These are phyloP conservation scores for Eucalyptus marginata DNA, from an alignment of 345 rosid species.

Conservation along the genomic window DNA sequence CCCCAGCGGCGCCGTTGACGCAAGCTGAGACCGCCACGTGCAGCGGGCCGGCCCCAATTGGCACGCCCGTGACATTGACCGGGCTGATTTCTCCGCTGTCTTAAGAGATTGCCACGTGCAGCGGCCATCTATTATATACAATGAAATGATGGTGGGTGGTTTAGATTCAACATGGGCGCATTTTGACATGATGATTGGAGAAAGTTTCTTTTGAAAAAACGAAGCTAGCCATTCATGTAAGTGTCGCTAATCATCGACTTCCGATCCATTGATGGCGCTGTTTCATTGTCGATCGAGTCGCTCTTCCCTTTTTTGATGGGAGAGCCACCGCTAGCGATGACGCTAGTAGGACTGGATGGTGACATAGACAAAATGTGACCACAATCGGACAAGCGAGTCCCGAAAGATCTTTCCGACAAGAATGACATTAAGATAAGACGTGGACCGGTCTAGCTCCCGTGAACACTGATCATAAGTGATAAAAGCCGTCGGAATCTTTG, in stretches of 20 bases:
- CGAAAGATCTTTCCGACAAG: neutral
- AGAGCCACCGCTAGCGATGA: neutral
- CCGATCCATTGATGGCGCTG: fast-evolving
- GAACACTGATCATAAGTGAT: neutral
- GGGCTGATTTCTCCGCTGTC: neutral
- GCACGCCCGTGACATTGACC: neutral
- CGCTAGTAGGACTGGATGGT: fast-evolving
- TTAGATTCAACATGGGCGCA: neutral
- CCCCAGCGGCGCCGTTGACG: neutral
- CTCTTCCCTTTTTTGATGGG: neutral
- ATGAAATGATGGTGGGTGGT: neutral
- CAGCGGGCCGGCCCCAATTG: neutral
- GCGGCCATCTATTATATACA: neutral
- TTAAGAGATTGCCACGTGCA: neutral
- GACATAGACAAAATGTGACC: neutral
- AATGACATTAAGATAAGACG: neutral
- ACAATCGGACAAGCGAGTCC: too few relatives aligned
- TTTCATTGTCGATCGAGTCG: neutral
- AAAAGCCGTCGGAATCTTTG: neutral
- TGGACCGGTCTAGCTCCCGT: neutral
- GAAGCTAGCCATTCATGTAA: fast-evolving
- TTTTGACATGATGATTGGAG: fast-evolving
- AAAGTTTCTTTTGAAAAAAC: fast-evolving
- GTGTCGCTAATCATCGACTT: fast-evolving
- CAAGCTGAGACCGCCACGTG: neutral